Evolutionary conservation across 768 basidiomycete genomes (phyloP), one percentile per base, ranked within the genome.

Genomic region (Nidularia sp.): DNA sequence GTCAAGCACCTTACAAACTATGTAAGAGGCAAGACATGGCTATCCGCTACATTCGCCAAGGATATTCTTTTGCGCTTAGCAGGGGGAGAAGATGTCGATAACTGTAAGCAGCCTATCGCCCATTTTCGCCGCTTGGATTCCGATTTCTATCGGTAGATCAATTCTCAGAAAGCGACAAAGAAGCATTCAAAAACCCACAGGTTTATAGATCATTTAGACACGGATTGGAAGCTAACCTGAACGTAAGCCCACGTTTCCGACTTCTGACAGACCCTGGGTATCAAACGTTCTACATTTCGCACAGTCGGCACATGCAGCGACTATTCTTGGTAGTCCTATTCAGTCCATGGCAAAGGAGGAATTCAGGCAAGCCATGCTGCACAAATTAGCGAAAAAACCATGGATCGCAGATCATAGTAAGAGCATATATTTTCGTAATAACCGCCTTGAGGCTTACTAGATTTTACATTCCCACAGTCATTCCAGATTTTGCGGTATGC

Each of bases 11-110:
- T 85, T 42, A 62, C 67, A 34, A 82, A 82, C 58, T 85, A 77
- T 57, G 84, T 83, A 46, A 76, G 82, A 6, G 78, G 81, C 6
- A 75, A 77, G 62, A 84, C 83, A 0, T 85, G 82, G 83, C 64
- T 84, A 18, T 71, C 78, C 2, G 60, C 71, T 4, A 68, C 72
- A 1, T 81, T 81, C 50, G 66, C 73, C 13, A 62, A 64, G 6
- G 73, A 74, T 2, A 66, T 67, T 36, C 62, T 81, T 10, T 55
- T 67, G 1, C 65, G 70, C 34, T 63, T 83, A 13, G 62, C 73
- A 9, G 63, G 65, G 32, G 70, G 75, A 3, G 65, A 68, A 31
- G 55, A 66, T 9, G 67, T 70, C 7, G 68, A 67, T 4, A 80
- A 81, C 56, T 80, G 81, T 81, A 56, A 52, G 61, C 54, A 32